Evolutionary conservation across 495 filamentous ascomycete genomes (phyloP).

Genomic region (Lophiotrema nucula): DNA sequence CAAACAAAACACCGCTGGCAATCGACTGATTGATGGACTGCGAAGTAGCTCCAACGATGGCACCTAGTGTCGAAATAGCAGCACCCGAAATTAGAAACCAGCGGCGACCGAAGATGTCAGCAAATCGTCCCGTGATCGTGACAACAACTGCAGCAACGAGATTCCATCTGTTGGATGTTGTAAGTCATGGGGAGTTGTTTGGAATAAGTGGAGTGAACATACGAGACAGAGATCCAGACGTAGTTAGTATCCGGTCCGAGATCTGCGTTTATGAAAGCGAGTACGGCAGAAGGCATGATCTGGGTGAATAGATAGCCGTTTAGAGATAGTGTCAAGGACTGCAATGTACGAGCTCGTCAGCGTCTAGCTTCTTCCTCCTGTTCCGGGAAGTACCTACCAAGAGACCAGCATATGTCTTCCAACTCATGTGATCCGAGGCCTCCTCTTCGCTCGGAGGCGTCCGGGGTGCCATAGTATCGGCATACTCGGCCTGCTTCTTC

Average conservation of each 20-base stretch:
- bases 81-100: constrained; percentile 2
- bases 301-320: constrained; percentile 2
- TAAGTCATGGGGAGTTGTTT: too few species aligned
- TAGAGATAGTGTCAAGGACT: neutral
- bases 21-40: constrained; percentile 30
- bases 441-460: too few species aligned
- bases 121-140: constrained; percentile 4
- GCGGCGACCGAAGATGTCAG: constrained; percentile 17
- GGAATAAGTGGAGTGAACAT: too few species aligned
- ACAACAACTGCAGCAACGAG: constrained; percentile 3
- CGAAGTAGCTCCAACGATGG: constrained; percentile 25
- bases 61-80: constrained; percentile 4
- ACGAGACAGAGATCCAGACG: constrained; percentile 2
- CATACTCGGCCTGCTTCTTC: too few species aligned
- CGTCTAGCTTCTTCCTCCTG: too few species aligned
- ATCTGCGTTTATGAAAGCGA: constrained; percentile 9
- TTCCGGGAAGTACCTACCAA: too few species aligned
- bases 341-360: too few species aligned
- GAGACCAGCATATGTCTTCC: too few species aligned
- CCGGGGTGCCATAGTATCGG: too few species aligned
- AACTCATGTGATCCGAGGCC: too few species aligned
- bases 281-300: neutral
- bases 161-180: too few species aligned
- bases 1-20: constrained; percentile 24
- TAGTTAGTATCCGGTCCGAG: constrained; percentile 9